Evolutionary conservation across 495 filamentous ascomycete species (phyloP), one percentile per base, ranked within the genome.

Genomic region (Annulohypoxylon moriforme): DNA sequence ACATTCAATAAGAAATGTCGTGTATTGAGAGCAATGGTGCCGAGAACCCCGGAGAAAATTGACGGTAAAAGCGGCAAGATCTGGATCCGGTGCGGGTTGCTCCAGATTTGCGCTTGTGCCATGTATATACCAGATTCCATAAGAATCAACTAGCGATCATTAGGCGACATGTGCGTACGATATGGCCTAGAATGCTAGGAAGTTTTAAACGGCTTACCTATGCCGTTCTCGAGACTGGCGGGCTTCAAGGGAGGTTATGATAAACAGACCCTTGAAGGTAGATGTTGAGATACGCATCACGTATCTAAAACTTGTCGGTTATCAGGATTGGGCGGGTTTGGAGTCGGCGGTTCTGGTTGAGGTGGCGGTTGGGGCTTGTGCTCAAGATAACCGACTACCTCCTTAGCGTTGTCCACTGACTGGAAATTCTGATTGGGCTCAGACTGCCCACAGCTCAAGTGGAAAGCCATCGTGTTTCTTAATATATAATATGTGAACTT

Each of bases 291-390:
- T 31, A 33, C n/a, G 9, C 9, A 14, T 68, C 38, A 74, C 24
- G 57, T 53, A 42, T 70, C 52, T 22, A 44, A 18, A n/a, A 31
- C 27, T 1, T 60, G 49, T 52, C 53, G 58, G 53, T 64, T 55
- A 68, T 71, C 64, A 34, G 72, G 72, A 24, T 22, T 47, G 5
- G 72, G 72, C 34, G 72, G 72, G 22, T 71, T 74, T 44, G 72
- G 72, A 1, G 72, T 74, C 5, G 72, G 72, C 18, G 72, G 72
- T 36, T 71, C 68, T 33, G 72, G 72, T 40, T 36, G 67, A 24
- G 72, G 72, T 52, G 72, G 72, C 14, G 72, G 72, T 22, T 63
- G n/a, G 27, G 72, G 72, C 29, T 74, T 74, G 31, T 71, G 68
- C n/a, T 47, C 62, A 29, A 57, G 40, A 59, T 3, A 58, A 47